These are phyloP conservation scores for Sesbania bispinosa DNA, from an alignment of 306 rosid genomes.

Conservation along the genomic window DNA sequence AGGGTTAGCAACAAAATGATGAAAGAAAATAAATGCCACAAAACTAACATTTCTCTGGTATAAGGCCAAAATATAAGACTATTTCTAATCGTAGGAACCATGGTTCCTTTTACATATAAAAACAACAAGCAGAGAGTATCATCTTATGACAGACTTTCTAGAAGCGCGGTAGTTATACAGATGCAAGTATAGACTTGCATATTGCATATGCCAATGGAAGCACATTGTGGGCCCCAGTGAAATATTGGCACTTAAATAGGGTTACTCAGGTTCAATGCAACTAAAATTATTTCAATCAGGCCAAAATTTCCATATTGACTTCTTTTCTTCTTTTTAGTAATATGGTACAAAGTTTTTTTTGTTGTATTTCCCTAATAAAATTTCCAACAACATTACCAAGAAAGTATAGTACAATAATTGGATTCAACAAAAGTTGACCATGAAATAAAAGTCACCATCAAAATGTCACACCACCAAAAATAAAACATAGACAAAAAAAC, in stretches of 20 bases:
- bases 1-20: conserved; percentile 7
- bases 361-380: background rate
- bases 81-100: background rate
- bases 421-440: conserved; percentile 1
- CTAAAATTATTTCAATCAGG: background rate
- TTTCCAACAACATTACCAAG: background rate
- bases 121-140: conserved; percentile 10
- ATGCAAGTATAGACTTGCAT: conserved; percentile 7
- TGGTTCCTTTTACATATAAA: background rate
- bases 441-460: background rate
- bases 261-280: background rate
- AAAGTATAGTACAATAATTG: background rate
- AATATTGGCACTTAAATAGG: background rate
- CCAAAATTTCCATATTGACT: background rate
- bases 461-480: background rate
- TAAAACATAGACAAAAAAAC: background rate
- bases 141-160: background rate
- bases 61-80: background rate
- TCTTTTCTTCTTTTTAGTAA: background rate
- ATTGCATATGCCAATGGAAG: background rate
- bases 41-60: background rate
- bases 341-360: background rate
- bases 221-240: background rate
- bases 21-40: background rate
- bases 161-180: background rate